Evolutionary conservation across 2,329 filamentous ascomycete species (phyloP), one percentile per base, ranked within the genome.

Genomic region (Sphaerulina vaccinii): DNA sequence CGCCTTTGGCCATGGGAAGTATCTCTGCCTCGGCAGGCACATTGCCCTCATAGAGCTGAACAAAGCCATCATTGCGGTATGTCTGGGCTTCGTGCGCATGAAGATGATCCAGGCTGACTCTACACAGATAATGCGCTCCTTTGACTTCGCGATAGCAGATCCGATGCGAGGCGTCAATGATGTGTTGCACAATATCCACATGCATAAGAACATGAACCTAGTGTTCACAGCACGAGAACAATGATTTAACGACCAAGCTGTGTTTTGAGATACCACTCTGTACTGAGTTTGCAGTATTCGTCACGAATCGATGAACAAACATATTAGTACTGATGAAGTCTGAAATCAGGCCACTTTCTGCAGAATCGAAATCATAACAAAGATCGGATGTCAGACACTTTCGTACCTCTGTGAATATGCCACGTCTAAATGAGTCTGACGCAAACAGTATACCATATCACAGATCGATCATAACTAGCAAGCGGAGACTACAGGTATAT

Each of bases 1-100:
- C 11, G 65, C 75, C 0, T 79, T 78, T 62, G 72, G 72, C 13
- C 65, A 70, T n/a, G 76, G 77, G 0, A 70, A 69, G 24, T 74
- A 68, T 52, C 62, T 68, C 58, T 79, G 77, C 55, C 60, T 79
- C n/a, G 77, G 77, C 4, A 74, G 71, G 59, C 64, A 70, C 1
- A 74, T 79, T 49, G 76, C 76, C 1, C 59, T 74, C 46, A 75
- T 78, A 68, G 76, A 78, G 61, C 57, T 79, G 40, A 71, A 76
- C 55, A 80, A 80, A 55, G 66, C 71, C 3, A 61, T 77, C 40
- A 71, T 76, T 13, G 74, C 78, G 72, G 76, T 78, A 65, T 48
- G 68, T 50, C 2, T 4, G n/a, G n/a, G 27, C 9, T 13, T 13
- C 19, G 13, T 23, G 47, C 11, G 2, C 37, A 10, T 7, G 15